Evolutionary conservation across 1,139 yeast species (phyloP).

Genomic region (Sugiyamaella japonica): DNA sequence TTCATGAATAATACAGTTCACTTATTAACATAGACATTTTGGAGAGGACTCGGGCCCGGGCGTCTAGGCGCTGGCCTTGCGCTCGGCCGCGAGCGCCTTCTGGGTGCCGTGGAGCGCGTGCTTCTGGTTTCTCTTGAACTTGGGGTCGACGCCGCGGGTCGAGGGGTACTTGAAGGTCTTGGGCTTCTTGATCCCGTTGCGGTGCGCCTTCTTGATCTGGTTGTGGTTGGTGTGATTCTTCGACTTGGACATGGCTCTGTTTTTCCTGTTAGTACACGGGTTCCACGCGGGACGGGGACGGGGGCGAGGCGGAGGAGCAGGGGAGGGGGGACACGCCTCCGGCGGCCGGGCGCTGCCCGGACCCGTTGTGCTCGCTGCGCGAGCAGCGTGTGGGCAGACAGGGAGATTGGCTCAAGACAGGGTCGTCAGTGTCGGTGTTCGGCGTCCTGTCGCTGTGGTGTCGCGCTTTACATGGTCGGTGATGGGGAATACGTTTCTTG

Average conservation of each 20-base stretch:
- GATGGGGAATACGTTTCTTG: neutral
- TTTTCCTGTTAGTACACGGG: conserved; percentile 1
- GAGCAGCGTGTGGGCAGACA: too few relatives aligned
- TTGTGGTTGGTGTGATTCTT: conserved; percentile 99
- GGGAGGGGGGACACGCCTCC: neutral
- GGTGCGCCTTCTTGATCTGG: conserved; percentile 99
- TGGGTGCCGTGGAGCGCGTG: conserved; percentile 98
- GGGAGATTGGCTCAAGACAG: too few relatives aligned
- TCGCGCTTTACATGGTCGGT: too few relatives aligned
- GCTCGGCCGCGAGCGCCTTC: conserved; percentile 68
- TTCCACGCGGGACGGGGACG: neutral
- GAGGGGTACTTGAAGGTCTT: conserved; percentile 97
- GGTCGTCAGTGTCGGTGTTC: too few relatives aligned
- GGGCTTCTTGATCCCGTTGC: conserved; percentile 99
- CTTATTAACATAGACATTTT: conserved; percentile 16
- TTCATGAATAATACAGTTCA: conserved; percentile 8
- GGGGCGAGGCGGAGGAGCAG: neutral
- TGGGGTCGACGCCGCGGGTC: conserved; percentile 97
- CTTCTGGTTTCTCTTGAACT: conserved; percentile 99
- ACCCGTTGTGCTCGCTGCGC: too few relatives aligned
- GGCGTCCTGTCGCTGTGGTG: too few relatives aligned
- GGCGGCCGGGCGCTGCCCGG: neutral
- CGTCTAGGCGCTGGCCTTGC: conserved; percentile 14
- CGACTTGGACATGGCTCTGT: conserved; percentile 79
- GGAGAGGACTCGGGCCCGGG: neutral